Base-by-base conservation (phyloP, 345 rosid genomes). In the Arabis alpina region DNA sequence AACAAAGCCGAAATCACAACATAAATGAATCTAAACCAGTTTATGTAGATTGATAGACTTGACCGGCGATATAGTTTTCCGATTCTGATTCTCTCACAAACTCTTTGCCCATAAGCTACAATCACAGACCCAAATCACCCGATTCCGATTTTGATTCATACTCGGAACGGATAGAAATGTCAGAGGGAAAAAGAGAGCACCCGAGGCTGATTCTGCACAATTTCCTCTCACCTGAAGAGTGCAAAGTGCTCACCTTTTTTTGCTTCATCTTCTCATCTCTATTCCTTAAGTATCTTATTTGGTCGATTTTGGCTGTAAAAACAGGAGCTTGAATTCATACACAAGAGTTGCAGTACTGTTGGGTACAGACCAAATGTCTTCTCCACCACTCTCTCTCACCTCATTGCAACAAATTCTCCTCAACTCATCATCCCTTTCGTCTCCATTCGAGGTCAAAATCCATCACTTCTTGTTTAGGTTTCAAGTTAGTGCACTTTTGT, bases 311-410 rank as follows among this genome's bases (percentile, higher is more conserved):
- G 57, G 57, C 2, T 13, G 6, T 24, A 32, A 51, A 64, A 32
- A 2, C 77, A 89, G 91, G 99, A 91, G 69, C 78, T 91, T 11
- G 90, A 89, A 67, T 89, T 88, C 81, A 85, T 94, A 36, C 99
- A 89, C 86, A 89, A 81, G 84, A 86, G 97, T 75, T 72, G 85
- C 76, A 69, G 88, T 66, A 82, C 87, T 0, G 82, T 94, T 8
- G 99, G 99, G 5, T 94, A 94, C 81, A 84, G 99, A 71, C 90
- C 94, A 1, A 78, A 86, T 66, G 93, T 94, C 36, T 91, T 91
- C 81, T 94, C 99, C 58, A 88, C 99, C 10, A 86, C 97, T 37
- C 97, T 91, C 24, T 88, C 95, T 73, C 99, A 94, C 73, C 97
- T 94, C 68, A 57, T 87, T 27, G 93, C 96, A 67, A 94, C 95